Evolutionary conservation across 2,329 filamentous ascomycete genomes (phyloP), one percentile per base, ranked within the genome.

Genomic region (Anisogramma anomala): DNA sequence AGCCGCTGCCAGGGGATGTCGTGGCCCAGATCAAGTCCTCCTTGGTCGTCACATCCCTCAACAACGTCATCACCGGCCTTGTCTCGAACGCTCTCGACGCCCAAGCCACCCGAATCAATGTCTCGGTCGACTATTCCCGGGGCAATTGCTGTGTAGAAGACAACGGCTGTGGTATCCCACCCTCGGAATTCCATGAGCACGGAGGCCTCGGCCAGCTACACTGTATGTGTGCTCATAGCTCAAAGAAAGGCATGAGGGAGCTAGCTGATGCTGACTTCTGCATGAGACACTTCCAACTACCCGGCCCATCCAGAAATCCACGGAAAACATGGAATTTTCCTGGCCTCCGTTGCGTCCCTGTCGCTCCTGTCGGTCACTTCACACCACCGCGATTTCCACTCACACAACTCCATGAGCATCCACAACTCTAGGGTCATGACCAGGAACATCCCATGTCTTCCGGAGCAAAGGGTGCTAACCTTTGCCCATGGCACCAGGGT

Each of bases 31-130:
- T 98, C 63, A 84, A 81, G 56, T 94, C 89, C 1, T 93, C 89
- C 0, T 77, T 77, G n/a, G 68, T 73, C 41, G 81, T 96, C 51
- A 82, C 78, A 2, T 82, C 78, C 33, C 66, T 96, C 23, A 81
- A 80, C 51, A 72, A 65, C 19, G 86, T 84, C 4, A 65, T 84
- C 11, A 66, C 77, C 41, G 84, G 82, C 33, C 69, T 96, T 8
- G 52, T 93, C 19, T 77, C 82, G 57, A 98, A 98, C 58, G 77
- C 86, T 0, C 68, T 98, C 10, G 91, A 98, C 64, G 85, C 87
- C 3, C 64, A 66, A 33, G 80, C 88, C 13, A 71, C 67, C 25
- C 82, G 71, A 41, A 63, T 95, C 47, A 74, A 74, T 39, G 66
- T 94, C 41, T 72, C 69, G 1, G 66, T 94, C 17, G 83, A 95